These are phyloP conservation scores for Phytopythium ostracodes DNA, from an alignment of 352 stramenopile species.

Conservation along the genomic window DNA sequence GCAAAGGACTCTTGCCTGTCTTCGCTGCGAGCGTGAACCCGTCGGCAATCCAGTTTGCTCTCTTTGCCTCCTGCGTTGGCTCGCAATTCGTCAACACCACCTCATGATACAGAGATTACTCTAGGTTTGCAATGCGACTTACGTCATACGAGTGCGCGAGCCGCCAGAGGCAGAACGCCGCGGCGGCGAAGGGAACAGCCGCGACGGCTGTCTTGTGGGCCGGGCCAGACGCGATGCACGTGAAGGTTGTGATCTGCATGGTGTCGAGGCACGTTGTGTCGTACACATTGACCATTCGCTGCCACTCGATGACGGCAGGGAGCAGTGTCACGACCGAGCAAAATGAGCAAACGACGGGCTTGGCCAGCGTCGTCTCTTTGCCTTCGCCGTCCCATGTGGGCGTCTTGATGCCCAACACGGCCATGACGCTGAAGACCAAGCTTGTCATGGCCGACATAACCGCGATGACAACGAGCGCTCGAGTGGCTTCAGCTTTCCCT, in stretches of 20 bases:
- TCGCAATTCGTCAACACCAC: background rate
- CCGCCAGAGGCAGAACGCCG: slow-evolving; percentile 56
- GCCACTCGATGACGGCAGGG: slow-evolving; percentile 51
- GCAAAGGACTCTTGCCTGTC: slow-evolving; percentile 24
- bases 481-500: slow-evolving; percentile 33
- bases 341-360: slow-evolving; percentile 50
- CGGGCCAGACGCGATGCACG: slow-evolving; percentile 40
- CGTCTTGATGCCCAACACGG: slow-evolving; percentile 47
- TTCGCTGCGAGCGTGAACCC: slow-evolving; percentile 74
- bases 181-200: slow-evolving; percentile 34
- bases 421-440: slow-evolving; percentile 53
- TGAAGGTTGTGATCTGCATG: slow-evolving; percentile 52
- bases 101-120: background rate
- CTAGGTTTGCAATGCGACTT: too few species aligned
- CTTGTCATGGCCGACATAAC: slow-evolving; percentile 52
- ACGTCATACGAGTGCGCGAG: slow-evolving; percentile 61
- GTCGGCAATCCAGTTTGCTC: slow-evolving; percentile 42
- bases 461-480: slow-evolving; percentile 44
- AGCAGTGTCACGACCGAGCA: slow-evolving; percentile 36
- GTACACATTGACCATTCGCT: slow-evolving; percentile 43
- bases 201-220: slow-evolving; percentile 36
- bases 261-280: slow-evolving; percentile 37
- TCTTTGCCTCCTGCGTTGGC: slow-evolving; percentile 29
- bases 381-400: slow-evolving; percentile 74
- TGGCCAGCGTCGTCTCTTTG: slow-evolving; percentile 48